Evolutionary conservation across 1,139 yeast species (phyloP).

Genomic region (Waltiozyma sp.): DNA sequence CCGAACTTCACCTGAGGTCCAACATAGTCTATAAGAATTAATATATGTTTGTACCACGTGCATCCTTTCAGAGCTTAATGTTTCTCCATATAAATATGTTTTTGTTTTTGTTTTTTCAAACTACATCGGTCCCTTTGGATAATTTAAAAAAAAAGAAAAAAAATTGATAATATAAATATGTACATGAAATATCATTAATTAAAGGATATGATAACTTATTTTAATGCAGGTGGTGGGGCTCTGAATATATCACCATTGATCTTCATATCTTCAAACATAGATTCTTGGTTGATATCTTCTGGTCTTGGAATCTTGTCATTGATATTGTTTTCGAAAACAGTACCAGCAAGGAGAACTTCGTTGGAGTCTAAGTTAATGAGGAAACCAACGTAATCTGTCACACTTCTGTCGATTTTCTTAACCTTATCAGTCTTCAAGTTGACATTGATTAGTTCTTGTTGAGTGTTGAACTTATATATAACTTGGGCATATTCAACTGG

Average conservation of each 20-base stretch:
- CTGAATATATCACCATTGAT: slow-evolving; percentile 42
- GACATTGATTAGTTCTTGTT: slow-evolving; percentile 50
- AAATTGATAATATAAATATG: background rate
- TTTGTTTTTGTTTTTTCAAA: too few species aligned
- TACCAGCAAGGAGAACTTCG: slow-evolving; percentile 62
- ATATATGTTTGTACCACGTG: too few species aligned
- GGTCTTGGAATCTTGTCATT: slow-evolving; percentile 27
- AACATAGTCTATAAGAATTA: too few species aligned
- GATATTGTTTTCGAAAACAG: slow-evolving; percentile 57
- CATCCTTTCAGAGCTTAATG: too few species aligned
- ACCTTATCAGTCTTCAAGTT: slow-evolving; percentile 36
- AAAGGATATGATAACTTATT: too few species aligned
- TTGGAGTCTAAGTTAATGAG: slow-evolving; percentile 64
- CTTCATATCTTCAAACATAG: slow-evolving; percentile 32
- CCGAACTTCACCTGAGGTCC: too few species aligned
- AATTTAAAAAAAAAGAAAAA: too few species aligned
- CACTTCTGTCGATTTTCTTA: slow-evolving; percentile 41
- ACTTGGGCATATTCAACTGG: slow-evolving; percentile 62
- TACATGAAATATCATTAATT: background rate
- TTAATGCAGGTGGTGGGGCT: slow-evolving; percentile 16
- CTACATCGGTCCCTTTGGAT: too few species aligned
- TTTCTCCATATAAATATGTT: too few species aligned
- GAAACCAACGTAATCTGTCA: slow-evolving; percentile 66
- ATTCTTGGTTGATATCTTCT: slow-evolving; percentile 25
- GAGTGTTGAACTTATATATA: slow-evolving; percentile 65